A percentile compares a stretch with the other conserved stretches of the same genome.
These are phyloP conservation scores for Penicillium sp. DNA, from an alignment of 2,329 filamentous ascomycete genomes.

Conservation along the genomic window DNA sequence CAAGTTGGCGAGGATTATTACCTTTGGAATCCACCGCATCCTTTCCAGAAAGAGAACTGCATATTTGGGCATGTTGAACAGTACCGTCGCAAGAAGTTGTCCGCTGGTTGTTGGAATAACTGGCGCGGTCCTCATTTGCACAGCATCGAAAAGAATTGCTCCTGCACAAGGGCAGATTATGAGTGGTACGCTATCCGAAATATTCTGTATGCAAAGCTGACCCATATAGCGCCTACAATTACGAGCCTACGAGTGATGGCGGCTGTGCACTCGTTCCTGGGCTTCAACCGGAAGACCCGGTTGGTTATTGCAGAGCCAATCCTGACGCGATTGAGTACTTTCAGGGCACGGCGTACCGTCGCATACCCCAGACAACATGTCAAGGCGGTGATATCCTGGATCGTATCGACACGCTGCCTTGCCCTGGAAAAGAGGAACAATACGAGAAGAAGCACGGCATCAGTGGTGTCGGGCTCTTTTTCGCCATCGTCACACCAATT, in stretches of 20 bases:
- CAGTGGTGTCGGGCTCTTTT: constrained; percentile 77
- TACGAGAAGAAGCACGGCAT: constrained; percentile 75
- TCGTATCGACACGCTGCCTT: constrained; percentile 67
- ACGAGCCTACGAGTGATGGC: constrained; percentile 75
- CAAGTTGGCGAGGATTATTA: constrained; percentile 73
- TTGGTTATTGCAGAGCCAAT: constrained; percentile 63
- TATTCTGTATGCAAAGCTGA: constrained; percentile 18
- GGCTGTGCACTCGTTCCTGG: constrained; percentile 79
- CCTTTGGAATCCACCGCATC: constrained; percentile 86
- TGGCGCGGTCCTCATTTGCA: constrained; percentile 73
- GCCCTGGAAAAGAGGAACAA: constrained; percentile 80
- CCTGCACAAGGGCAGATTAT: constrained; percentile 82
- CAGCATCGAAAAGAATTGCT: constrained; percentile 74
- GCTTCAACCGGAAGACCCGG: constrained; percentile 66
- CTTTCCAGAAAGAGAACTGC: constrained; percentile 76
- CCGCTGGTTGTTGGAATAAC: constrained; percentile 80
- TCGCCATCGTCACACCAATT: constrained; percentile 80
- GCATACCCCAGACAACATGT: constrained; percentile 89
- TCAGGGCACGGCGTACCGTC: constrained; percentile 84
- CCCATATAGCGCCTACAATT: constrained; percentile 82
- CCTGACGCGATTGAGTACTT: constrained; percentile 77
- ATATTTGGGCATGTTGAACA: constrained; percentile 89
- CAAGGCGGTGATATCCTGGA: constrained; percentile 75
- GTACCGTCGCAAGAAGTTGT: constrained; percentile 88
- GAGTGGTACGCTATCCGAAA: constrained; percentile 72